phyloP scores from a whole-genome alignment of 495 filamentous ascomycete genomes.

The Penicillium daleae region DNA sequence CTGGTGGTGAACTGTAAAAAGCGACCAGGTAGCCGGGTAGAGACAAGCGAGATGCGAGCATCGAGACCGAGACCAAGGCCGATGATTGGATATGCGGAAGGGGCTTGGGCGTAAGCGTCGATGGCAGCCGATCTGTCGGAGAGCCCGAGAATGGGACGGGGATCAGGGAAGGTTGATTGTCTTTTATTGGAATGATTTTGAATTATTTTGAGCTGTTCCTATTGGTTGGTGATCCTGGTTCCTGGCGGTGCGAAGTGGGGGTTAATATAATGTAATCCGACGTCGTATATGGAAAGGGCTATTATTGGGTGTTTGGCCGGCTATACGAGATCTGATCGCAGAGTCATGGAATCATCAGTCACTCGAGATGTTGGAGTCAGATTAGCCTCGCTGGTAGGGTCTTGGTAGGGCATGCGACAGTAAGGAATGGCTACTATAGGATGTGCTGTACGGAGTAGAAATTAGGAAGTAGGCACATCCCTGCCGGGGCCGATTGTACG shows the following conservation, averaged over 20 bases:
- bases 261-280: conserved; percentile 3
- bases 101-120: conserved; percentile 11
- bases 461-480: neutral
- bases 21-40: neutral
- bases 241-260: conserved; percentile 1
- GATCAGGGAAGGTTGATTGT: neutral
- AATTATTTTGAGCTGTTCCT: neutral
- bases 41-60: neutral
- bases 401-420: neutral
- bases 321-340: conserved; percentile 8
- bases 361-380: neutral
- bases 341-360: neutral
- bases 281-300: neutral
- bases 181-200: neutral
- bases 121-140: conserved; percentile 23
- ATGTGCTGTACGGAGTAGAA: neutral
- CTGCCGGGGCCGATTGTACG: neutral
- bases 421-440: too few species aligned
- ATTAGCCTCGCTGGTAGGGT: neutral
- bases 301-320: neutral
- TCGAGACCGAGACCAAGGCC: neutral
- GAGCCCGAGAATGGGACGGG: conserved; percentile 12
- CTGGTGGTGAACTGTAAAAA: neutral
- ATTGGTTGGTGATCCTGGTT: neutral
- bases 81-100: conserved; percentile 4